phyloP scores from a whole-genome alignment of 768 basidiomycete genomes.

The Phanerochaete carnosa region DNA sequence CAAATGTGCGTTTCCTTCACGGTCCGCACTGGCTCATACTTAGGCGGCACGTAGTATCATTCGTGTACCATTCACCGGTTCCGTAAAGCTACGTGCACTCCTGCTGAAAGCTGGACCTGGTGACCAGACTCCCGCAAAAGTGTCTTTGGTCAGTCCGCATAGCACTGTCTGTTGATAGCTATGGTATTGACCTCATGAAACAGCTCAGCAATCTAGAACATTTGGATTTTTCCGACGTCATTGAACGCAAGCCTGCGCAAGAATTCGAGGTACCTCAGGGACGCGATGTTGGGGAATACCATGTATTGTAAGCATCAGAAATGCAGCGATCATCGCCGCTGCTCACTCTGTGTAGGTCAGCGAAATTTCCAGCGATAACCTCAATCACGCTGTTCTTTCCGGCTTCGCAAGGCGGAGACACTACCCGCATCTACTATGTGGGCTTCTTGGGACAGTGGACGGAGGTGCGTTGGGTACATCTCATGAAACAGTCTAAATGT shows the following conservation, averaged over 20 bases:
- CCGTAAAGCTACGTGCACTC: conserved; percentile 79
- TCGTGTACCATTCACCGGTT: conserved; percentile 83
- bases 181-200: background rate
- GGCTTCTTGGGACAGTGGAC: conserved; percentile 84
- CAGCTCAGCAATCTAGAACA: conserved; percentile 78
- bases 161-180: background rate
- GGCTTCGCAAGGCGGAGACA: conserved; percentile 74
- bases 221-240: conserved; percentile 78
- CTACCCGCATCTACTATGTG: conserved; percentile 74
- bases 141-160: conserved; percentile 55
- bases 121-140: conserved; percentile 71
- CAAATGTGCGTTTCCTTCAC: conserved; percentile 54
- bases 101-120: conserved; percentile 82
- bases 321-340: background rate
- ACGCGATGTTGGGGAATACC: conserved; percentile 81
- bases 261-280: conserved; percentile 68
- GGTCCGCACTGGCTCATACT: background rate
- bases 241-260: conserved; percentile 61
- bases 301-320: conserved; percentile 58
- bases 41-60: conserved; percentile 53
- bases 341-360: conserved; percentile 46
- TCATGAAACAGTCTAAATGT: background rate
- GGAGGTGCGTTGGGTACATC: conserved; percentile 42
- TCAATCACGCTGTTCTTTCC: conserved; percentile 84
- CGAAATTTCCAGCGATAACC: conserved; percentile 82